Base-by-base conservation (phyloP, 805 yeast species). In the Ogataea naganishii region DNA sequence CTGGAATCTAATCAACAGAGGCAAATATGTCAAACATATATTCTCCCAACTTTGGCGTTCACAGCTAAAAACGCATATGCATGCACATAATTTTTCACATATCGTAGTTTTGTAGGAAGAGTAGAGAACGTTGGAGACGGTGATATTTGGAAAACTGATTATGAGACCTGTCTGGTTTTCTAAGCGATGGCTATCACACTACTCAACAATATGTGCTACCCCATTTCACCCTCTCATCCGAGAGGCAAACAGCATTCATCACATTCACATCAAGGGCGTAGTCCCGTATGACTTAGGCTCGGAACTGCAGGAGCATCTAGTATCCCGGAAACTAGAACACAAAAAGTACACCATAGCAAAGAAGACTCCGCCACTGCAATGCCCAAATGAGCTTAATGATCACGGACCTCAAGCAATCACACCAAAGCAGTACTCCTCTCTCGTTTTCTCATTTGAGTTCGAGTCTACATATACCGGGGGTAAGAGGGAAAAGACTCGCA, bases 381-480 rank as follows among this genome's bases (percentile, higher is more conserved):
- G n/a, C n/a, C n/a, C n/a, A n/a, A n/a, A n/a, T n/a, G n/a, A n/a
- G n/a, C n/a, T n/a, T n/a, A 25, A 11, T 10, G 10, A 23, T 11
- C 24, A n/a, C 11, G 17, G 28, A 14, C 9, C 17, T 5, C 19
- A 24, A 3, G 22, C 39, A 38, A 6, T 45, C 54, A 9, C 27
- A 6, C 34, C 39, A 7, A 14, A 27, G 64, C 68, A 70, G 38
- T 80, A 84, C 2, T 56, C 60, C 20, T 89, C 95, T 0, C 66
- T 78, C 0, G 53, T 88, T 5, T 58, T 89, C 11, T 80, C 95
- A 1, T 86, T 85, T 58, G 88, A 92, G 48, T 82, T 92, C 58
- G 64, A 73, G 13, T 84, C 86, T 3, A 85, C 86, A 0, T 86
- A 84, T 49, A 89, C 98, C 0, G 89, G 94, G 9, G 99, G 99